Percentiles rank a stretch among this genome's conserved stretches.
These are phyloP conservation scores for Pseudogymnoascus sp. DNA, from an alignment of 2,329 filamentous ascomycete genomes.

Conservation along the genomic window DNA sequence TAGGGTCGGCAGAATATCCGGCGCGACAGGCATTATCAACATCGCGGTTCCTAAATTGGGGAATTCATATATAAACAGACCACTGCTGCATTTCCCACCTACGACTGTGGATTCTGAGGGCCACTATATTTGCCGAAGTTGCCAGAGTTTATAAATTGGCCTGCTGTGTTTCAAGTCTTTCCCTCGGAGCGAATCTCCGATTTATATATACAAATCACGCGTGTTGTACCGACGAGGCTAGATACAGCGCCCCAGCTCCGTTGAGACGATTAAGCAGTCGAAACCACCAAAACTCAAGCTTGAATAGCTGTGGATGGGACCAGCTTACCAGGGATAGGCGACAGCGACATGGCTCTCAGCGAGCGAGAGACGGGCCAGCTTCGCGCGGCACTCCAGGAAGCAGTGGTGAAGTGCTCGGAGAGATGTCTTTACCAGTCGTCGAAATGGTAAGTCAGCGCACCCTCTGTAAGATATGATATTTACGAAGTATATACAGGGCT, in stretches of 20 bases:
- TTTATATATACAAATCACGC: background rate
- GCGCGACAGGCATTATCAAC: slow-evolving; percentile 7
- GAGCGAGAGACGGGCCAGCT: slow-evolving; percentile 44
- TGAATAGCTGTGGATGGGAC: background rate
- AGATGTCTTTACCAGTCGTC: slow-evolving; percentile 91
- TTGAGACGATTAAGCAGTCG: background rate
- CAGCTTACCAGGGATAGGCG: background rate
- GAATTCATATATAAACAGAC: background rate
- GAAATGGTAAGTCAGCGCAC: slow-evolving; percentile 62
- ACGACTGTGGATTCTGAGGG: background rate
- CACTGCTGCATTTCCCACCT: background rate
- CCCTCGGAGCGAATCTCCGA: background rate
- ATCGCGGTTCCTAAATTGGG: slow-evolving; percentile 2
- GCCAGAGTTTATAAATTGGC: background rate
- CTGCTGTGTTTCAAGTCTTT: background rate
- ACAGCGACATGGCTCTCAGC: slow-evolving; percentile 42
- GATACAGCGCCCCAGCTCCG: background rate
- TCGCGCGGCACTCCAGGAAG: slow-evolving; percentile 66
- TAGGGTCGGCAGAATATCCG: slow-evolving; percentile 2
- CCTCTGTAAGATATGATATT: slow-evolving; percentile 12
- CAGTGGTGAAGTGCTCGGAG: slow-evolving; percentile 85
- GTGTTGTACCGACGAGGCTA: background rate
- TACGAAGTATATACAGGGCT: slow-evolving; percentile 50
- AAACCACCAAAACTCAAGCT: background rate
- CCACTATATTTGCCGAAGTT: background rate